Conservation (phyloP, 768 basidiomycete species). For the Amanita rubescens region DNA sequence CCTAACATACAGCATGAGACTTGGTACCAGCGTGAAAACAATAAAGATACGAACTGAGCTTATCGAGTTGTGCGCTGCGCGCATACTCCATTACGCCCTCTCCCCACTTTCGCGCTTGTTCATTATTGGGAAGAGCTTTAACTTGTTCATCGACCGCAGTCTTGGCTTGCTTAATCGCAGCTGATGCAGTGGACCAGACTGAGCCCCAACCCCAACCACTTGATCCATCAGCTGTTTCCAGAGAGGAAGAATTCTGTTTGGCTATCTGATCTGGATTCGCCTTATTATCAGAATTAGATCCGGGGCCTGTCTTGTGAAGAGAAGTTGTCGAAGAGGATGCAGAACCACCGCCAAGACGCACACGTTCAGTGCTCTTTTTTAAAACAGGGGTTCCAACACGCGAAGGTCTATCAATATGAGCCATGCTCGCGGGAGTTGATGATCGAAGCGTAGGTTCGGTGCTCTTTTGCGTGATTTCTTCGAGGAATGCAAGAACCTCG, state of each 20-base stretch:
- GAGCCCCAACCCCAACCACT: conserved; percentile 77
- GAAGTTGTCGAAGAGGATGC: conserved; percentile 37
- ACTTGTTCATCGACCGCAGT: conserved; percentile 91
- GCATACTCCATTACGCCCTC: conserved; percentile 84
- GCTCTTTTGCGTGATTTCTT: conserved; percentile 92
- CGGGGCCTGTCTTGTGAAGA: conserved; percentile 18
- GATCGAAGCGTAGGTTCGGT: conserved; percentile 60
- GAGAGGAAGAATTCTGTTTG: neutral
- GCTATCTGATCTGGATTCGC: neutral
- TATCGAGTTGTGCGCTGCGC: conserved; percentile 84
- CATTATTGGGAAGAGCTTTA: conserved; percentile 78
- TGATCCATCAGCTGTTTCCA: too few relatives aligned
- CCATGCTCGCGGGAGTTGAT: conserved; percentile 23
- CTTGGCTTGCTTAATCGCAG: conserved; percentile 81
- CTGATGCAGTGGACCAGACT: conserved; percentile 84
- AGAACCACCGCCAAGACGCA: conserved; percentile 54
- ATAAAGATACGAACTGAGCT: conserved; percentile 50
- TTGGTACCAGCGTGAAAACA: neutral
- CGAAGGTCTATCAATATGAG: conserved; percentile 52
- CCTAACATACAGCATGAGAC: conserved; percentile 37
- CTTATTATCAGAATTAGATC: neutral
- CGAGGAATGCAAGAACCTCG: conserved; percentile 87
- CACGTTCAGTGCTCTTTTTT: conserved; percentile 72
- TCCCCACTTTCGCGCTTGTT: conserved; percentile 84
- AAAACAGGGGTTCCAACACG: conserved; percentile 65